Base-by-base conservation (phyloP, 1,284 basidiomycete species). In the Laetiporus sulphureus region DNA sequence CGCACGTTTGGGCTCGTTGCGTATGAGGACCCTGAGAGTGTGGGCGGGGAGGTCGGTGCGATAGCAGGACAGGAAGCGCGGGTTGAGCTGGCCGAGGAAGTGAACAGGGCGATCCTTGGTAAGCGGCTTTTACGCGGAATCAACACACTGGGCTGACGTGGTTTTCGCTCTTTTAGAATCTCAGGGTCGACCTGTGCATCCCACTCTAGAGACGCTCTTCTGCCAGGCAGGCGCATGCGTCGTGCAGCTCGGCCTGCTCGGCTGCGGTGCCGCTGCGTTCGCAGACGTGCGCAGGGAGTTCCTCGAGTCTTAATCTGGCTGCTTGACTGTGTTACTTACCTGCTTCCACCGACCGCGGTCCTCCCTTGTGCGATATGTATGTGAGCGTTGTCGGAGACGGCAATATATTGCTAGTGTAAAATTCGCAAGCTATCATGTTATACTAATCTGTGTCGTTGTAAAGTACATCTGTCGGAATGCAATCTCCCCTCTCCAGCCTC, bases 41-140 rank as follows among this genome's bases (percentile, higher is more conserved):
- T 74, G 15, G 74, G 78, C 7, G 79, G 79, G 5, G 69, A 76
- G 36, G 72, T 79, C 15, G 73, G 77, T 12, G 75, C 77, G 51
- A 72, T 87, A 23, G 83, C 75, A 10, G 77, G 83, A 25, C 74
- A 78, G 49, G 74, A 73, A 33, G 77, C 85, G 29, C 69, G 84
- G 45, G 69, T 73, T 33, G 62, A 66, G 19, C 68, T 91, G 36
- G 86, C 86, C 18, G 79, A 77, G 43, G 85, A 89, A 62, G 63
- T 91, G 31, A 91, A 91, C 50, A 72, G 79, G 58, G 85, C 80
- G 18, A 89, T 91, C 45, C 65, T 91, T 40, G 83, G 87, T 90
- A 52, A 46, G 84, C 65, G 7, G 25, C 23, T 13, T 6, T 19
- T n/a, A n/a, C n/a, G n/a, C n/a, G n/a, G n/a, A n/a, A n/a, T n/a